Base-by-base conservation (phyloP, 2,329 filamentous ascomycete genomes). In the Penicillium verrucosum region DNA sequence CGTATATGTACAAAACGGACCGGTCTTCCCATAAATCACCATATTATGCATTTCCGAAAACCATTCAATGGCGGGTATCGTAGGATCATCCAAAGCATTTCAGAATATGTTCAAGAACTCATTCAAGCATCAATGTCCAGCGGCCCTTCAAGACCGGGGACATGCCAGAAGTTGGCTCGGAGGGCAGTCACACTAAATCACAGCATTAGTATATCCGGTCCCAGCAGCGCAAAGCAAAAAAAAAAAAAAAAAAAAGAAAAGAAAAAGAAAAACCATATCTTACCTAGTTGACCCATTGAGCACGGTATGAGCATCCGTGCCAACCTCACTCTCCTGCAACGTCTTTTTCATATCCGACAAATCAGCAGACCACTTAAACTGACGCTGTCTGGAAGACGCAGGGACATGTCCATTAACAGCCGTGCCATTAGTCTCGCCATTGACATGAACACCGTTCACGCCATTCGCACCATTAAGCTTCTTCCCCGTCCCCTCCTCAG, bases 291-390 rank as follows among this genome's bases (percentile, higher is more conserved):
- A 84, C 11, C 90, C 90, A 71, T 93, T 86, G 70, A 89, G 86
- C 30, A 97, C 89, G 11, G 88, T 89, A 88, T 92, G 95, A 3
- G 92, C 92, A 77, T 97, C 92, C 61, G 90, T 94, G 1, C 90
- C 91, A 9, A 89, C 88, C 51, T 82, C 80, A 42, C 87, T 85
- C 60, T 87, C 83, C 65, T 90, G 86, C 25, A 96, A 88, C 60
- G 87, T 90, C 74, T 89, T 85, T 73, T 92, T 90, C 29, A 97
- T 90, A 73, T 95, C 92, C 29, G 85, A 82, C 71, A 96, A 90
- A 61, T 84, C 83, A 11, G 92, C 91, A 45, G 88, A 85, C 92
- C 92, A 97, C 75, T 92, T 92, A 80, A 96, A 97, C 74, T 93
- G 88, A 69, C 89, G 89, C 73, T 93, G 87, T 58, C 78, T 82